A percentile compares a stretch with the other conserved stretches of the same genome.
These are phyloP conservation scores for Colletotrichum sp. DNA, from an alignment of 2,329 filamentous ascomycete species.

Conservation along the genomic window DNA sequence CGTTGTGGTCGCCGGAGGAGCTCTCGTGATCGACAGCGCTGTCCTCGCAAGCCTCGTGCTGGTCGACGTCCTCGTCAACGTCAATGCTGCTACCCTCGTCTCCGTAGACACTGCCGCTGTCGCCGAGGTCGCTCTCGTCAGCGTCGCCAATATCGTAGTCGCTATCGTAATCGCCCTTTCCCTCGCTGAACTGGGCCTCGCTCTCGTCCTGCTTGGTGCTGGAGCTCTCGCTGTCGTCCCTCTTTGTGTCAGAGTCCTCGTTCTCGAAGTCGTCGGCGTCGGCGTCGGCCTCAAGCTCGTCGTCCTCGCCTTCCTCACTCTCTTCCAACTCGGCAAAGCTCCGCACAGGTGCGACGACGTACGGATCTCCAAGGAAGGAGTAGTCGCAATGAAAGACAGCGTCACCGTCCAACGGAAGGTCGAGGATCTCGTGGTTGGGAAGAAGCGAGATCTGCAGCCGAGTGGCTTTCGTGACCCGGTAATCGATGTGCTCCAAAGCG, in stretches of 20 bases:
- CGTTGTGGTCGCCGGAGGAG: background rate
- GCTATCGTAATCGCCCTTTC: background rate
- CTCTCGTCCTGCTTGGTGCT: background rate
- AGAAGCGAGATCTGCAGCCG: background rate
- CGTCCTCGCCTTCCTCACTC: background rate
- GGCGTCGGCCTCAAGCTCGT: background rate
- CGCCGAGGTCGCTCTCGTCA: background rate
- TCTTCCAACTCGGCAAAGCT: background rate
- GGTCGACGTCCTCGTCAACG: background rate
- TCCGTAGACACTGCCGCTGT: background rate
- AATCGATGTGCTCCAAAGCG: background rate
- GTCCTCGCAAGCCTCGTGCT: background rate
- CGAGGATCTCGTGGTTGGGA: background rate
- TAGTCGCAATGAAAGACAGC: background rate
- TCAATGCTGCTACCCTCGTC: background rate
- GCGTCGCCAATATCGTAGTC: background rate
- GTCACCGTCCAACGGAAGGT: conserved; percentile 1
- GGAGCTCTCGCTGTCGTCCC: background rate
- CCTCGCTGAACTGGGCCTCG: background rate
- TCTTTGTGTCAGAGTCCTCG: background rate
- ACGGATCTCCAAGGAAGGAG: background rate
- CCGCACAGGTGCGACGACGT: background rate
- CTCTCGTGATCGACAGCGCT: background rate
- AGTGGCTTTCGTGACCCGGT: background rate
- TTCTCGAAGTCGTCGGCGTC: background rate